Evolutionary conservation across 2,329 filamentous ascomycete species (phyloP).

Genomic region (Delphinella strobiligena): DNA sequence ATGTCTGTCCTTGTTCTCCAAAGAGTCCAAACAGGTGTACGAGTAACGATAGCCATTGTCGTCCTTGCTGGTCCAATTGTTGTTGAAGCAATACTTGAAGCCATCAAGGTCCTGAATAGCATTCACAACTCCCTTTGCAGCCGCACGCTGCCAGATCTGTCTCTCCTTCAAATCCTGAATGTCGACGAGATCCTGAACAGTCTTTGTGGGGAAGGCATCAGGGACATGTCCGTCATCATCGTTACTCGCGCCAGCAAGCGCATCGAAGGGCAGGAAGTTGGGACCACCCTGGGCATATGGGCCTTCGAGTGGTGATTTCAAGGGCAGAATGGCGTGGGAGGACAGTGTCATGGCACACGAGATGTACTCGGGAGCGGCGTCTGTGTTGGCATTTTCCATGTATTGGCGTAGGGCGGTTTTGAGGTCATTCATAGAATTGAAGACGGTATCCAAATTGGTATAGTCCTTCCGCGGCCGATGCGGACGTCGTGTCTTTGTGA

Average conservation of each 20-base stretch:
- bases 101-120: conserved; percentile 33
- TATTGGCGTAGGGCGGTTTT: conserved; percentile 10
- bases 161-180: conserved; percentile 25
- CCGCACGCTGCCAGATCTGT: conserved; percentile 33
- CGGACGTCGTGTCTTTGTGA: background rate
- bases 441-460: conserved; percentile 7
- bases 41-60: conserved; percentile 36
- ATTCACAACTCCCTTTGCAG: conserved; percentile 33
- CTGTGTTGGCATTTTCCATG: conserved; percentile 8
- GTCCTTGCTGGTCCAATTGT: conserved; percentile 34
- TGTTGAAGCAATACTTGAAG: conserved; percentile 38
- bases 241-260: conserved; percentile 1
- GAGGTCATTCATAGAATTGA: conserved; percentile 7
- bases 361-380: conserved; percentile 5
- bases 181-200: conserved; percentile 12
- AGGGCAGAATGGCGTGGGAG: conserved; percentile 2
- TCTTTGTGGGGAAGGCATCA: background rate
- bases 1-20: conserved; percentile 38
- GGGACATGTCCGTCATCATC: background rate
- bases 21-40: conserved; percentile 38
- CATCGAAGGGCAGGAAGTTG: conserved; percentile 5
- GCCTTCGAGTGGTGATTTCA: conserved; percentile 4
- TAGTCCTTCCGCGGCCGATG: conserved; percentile 9
- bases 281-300: conserved; percentile 1
- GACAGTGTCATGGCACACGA: conserved; percentile 8